Conservation (phyloP, 2,329 filamentous ascomycete species). For the Penicillium verrucosum region DNA sequence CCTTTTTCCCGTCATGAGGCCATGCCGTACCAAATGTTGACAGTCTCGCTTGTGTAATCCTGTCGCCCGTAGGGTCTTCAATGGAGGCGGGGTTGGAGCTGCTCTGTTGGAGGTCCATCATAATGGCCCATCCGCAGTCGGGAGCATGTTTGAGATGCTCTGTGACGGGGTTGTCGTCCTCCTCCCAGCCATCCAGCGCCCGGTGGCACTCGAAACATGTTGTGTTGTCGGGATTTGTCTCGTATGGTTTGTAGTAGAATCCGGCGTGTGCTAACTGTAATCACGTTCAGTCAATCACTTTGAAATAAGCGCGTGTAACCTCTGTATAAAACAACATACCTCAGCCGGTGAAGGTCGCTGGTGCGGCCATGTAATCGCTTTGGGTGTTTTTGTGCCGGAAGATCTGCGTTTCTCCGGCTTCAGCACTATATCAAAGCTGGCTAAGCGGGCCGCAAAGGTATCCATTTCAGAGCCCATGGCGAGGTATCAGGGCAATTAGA, state of each 20-base stretch:
- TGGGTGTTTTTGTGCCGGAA: constrained; percentile 61
- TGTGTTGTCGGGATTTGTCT: constrained; percentile 78
- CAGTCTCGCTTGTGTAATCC: constrained; percentile 72
- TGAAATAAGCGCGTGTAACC: not conserved
- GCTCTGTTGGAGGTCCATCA: constrained; percentile 55
- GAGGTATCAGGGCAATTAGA: not conserved
- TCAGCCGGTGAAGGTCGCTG: constrained; percentile 62
- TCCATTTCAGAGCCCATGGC: constrained; percentile 46
- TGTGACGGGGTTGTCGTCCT: constrained; percentile 73
- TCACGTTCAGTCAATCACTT: not conserved
- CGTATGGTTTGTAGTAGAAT: constrained; percentile 80
- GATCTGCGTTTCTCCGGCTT: constrained; percentile 64
- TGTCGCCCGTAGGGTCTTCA: constrained; percentile 69
- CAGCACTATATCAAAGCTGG: constrained; percentile 69
- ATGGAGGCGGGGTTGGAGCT: constrained; percentile 49
- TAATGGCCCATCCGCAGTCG: constrained; percentile 83
- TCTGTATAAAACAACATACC: constrained; percentile 44
- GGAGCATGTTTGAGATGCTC: constrained; percentile 84
- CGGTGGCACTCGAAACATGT: constrained; percentile 84
- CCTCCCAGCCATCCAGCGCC: constrained; percentile 87
- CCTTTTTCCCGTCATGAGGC: constrained; percentile 85
- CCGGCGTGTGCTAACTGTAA: constrained; percentile 80
- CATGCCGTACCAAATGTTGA: constrained; percentile 80
- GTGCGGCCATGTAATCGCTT: constrained; percentile 72
- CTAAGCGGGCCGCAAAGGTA: constrained; percentile 72